A percentile compares a stretch with the other conserved stretches of the same genome.
These are phyloP conservation scores for Teratosphaeria epicoccoides DNA, from an alignment of 2,329 filamentous ascomycete genomes.

Conservation along the genomic window DNA sequence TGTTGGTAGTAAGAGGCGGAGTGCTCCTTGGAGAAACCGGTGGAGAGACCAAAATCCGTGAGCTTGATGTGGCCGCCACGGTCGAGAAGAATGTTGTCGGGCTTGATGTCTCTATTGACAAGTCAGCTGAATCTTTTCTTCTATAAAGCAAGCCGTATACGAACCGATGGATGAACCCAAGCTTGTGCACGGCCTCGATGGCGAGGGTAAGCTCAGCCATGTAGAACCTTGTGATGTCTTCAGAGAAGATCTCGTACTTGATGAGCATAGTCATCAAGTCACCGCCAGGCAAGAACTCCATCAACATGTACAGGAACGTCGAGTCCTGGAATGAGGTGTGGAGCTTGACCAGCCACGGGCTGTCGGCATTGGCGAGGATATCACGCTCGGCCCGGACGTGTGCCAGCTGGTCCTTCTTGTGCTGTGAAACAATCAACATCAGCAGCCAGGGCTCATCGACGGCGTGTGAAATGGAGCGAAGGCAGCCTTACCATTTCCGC, in stretches of 20 bases:
- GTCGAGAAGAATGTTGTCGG: slow-evolving; percentile 94
- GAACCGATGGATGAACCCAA: slow-evolving; percentile 96
- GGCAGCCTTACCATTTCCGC: slow-evolving; percentile 64
- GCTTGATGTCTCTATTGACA: slow-evolving; percentile 78
- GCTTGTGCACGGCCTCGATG: slow-evolving; percentile 96
- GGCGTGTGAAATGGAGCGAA: background rate
- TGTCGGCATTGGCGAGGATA: slow-evolving; percentile 97
- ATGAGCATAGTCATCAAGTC: slow-evolving; percentile 99
- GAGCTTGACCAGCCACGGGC: slow-evolving; percentile 97
- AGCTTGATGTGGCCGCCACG: slow-evolving; percentile 94
- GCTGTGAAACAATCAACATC: slow-evolving; percentile 35
- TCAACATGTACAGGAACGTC: slow-evolving; percentile 96
- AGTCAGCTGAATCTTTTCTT: slow-evolving; percentile 1
- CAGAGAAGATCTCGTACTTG: slow-evolving; percentile 99
- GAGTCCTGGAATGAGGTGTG: slow-evolving; percentile 96
- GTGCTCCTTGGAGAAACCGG: slow-evolving; percentile 94
- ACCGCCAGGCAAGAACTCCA: slow-evolving; percentile 97
- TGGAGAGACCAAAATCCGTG: slow-evolving; percentile 95
- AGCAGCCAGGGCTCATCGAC: background rate
- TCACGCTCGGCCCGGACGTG: slow-evolving; percentile 97
- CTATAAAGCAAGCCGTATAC: background rate
- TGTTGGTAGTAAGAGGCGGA: slow-evolving; percentile 98
- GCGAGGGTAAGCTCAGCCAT: slow-evolving; percentile 96
- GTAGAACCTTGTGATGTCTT: slow-evolving; percentile 97
- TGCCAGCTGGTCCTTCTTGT: slow-evolving; percentile 95